Percentiles rank a stretch among this genome's conserved stretches.
Conservation (phyloP, 306 rosid species). For the Gillenia trifoliata region DNA sequence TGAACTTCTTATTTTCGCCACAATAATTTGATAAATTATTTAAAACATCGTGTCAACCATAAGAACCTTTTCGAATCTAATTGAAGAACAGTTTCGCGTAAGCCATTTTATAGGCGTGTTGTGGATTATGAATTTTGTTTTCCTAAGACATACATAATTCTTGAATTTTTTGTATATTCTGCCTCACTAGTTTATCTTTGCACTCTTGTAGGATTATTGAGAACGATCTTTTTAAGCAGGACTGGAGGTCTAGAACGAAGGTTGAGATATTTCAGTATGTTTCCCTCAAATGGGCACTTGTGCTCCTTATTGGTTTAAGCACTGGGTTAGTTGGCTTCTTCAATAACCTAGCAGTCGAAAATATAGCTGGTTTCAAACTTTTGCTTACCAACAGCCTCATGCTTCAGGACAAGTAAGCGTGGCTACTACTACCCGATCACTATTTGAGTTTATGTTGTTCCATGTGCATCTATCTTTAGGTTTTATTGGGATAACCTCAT, state of each 20-base stretch:
- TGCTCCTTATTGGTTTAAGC: slow-evolving; percentile 54
- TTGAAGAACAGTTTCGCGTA: no score
- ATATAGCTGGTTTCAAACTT: slow-evolving; percentile 75
- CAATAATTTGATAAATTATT: no score
- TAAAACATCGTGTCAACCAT: no score
- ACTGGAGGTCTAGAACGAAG: slow-evolving; percentile 64
- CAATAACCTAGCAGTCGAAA: slow-evolving; percentile 72
- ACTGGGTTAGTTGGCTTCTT: slow-evolving; percentile 65
- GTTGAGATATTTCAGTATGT: slow-evolving; percentile 53
- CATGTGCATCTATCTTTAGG: not conserved
- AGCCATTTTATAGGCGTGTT: not conserved
- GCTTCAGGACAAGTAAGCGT: slow-evolving; percentile 51
- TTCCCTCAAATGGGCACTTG: slow-evolving; percentile 59
- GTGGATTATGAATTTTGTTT: not conserved
- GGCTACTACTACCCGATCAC: not conserved
- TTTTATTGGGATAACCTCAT: no score
- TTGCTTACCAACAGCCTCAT: slow-evolving; percentile 56
- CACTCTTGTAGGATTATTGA: slow-evolving; percentile 62
- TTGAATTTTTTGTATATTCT: not conserved
- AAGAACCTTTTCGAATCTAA: no score
- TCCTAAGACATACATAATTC: not conserved
- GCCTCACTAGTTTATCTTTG: not conserved
- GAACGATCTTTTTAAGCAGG: slow-evolving; percentile 71
- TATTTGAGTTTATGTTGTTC: not conserved
- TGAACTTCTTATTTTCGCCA: no score